Evolutionary conservation across 331 rosid genomes (phyloP).

Genomic region (Malus hybrid): DNA sequence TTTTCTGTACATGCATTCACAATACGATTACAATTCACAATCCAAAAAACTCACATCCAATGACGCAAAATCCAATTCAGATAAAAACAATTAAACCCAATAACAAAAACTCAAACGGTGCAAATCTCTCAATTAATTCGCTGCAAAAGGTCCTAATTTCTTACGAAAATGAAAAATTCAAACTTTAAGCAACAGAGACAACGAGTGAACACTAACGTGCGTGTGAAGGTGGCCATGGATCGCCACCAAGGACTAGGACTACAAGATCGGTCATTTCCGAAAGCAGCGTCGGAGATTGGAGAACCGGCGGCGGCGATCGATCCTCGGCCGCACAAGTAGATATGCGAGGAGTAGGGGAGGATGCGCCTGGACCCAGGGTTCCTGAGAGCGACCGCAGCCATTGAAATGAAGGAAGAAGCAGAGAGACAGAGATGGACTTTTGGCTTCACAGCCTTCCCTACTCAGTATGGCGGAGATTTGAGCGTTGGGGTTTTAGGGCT

Average conservation of each 20-base stretch:
- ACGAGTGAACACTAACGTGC: conserved; percentile 47
- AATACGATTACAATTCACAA: background rate
- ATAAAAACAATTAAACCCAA: background rate
- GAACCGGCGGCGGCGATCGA: conserved; percentile 19
- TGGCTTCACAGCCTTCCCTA: background rate
- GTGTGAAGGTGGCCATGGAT: conserved; percentile 95
- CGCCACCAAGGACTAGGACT: conserved; percentile 57
- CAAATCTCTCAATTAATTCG: background rate
- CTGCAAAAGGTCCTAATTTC: background rate
- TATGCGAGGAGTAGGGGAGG: conserved; percentile 39
- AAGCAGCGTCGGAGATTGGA: conserved; percentile 28
- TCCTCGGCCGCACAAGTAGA: conserved; percentile 43
- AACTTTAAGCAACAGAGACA: background rate
- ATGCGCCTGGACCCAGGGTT: conserved; percentile 43
- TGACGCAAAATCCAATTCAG: background rate
- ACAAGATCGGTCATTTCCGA: conserved; percentile 33
- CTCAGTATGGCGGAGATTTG: conserved; percentile 34
- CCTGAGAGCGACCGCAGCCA: conserved; percentile 62
- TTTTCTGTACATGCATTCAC: conserved; percentile 37
- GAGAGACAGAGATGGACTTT: background rate
- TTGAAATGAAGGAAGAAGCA: conserved; percentile 3
- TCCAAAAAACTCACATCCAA: background rate
- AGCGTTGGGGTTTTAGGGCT: conserved; percentile 29
- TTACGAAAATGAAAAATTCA: background rate
- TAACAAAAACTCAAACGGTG: background rate